Conservation (phyloP, 495 filamentous ascomycete species). For the Jackrogersella multiformis region DNA sequence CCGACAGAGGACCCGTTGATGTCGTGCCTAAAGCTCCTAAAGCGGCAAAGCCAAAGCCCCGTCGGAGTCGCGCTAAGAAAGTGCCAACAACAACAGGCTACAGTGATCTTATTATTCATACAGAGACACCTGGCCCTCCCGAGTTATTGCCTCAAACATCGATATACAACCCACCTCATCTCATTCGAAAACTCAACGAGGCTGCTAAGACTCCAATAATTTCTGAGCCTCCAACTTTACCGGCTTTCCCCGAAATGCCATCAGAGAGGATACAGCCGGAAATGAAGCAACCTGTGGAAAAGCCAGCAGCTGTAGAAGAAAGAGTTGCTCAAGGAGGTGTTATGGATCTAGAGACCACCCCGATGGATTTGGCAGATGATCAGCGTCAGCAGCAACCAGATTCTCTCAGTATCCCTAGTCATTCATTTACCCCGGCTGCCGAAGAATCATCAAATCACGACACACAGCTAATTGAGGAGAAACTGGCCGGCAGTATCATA, state of each 20-base stretch:
- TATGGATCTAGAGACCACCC: constrained; percentile 52
- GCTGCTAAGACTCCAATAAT: constrained; percentile 35
- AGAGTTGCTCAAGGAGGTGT: constrained; percentile 48
- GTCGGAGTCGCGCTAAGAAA: constrained; percentile 47
- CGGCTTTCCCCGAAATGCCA: constrained; percentile 2
- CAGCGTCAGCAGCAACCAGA: constrained; percentile 20
- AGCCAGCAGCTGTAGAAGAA: constrained; percentile 4
- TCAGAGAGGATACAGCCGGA: constrained; percentile 11
- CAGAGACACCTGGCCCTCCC: constrained; percentile 54
- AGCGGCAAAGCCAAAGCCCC: constrained; percentile 47
- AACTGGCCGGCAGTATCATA: constrained; percentile 1
- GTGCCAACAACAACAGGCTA: constrained; percentile 40
- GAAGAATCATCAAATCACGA: constrained; percentile 12
- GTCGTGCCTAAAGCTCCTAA: constrained; percentile 11
- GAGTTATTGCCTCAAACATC: constrained; percentile 57
- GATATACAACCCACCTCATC: constrained; percentile 52
- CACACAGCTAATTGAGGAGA: background rate
- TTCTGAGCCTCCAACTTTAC: constrained; percentile 48
- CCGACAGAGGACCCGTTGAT: constrained; percentile 45
- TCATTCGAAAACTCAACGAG: constrained; percentile 37
- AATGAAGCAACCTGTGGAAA: constrained; percentile 8
- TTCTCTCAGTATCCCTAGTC: constrained; percentile 3
- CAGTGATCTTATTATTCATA: constrained; percentile 49
- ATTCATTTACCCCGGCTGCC: constrained; percentile 12
- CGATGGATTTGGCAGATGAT: constrained; percentile 23